phyloP scores from a whole-genome alignment of 2,329 filamentous ascomycete species.

The Fusarium succisae region DNA sequence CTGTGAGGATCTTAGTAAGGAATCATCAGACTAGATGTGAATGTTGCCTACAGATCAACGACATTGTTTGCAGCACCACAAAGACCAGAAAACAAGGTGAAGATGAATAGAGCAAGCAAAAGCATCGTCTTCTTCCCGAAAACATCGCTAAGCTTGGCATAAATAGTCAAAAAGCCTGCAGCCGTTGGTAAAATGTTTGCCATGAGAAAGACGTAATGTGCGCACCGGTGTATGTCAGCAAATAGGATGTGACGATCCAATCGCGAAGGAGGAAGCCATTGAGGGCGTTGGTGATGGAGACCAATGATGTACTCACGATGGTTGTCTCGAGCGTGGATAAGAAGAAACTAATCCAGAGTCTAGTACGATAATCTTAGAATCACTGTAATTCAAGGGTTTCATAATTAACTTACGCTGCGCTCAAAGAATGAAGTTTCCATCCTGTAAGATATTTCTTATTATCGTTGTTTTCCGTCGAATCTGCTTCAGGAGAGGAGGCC shows the following conservation, averaged over 20 bases:
- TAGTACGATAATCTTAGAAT: background rate
- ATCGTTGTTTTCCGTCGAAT: background rate
- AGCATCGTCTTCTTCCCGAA: slow-evolving; percentile 12
- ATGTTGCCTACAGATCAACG: background rate
- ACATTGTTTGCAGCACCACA: slow-evolving; percentile 1
- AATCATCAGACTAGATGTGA: fast-evolving
- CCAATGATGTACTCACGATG: slow-evolving; percentile 5
- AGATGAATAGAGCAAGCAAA: background rate
- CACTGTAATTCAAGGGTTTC: fast-evolving
- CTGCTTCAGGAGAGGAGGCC: background rate
- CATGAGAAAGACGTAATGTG: fast-evolving
- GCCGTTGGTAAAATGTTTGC: fast-evolving
- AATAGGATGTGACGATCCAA: slow-evolving; percentile 11
- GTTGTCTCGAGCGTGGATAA: slow-evolving; percentile 5
- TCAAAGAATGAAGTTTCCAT: background rate
- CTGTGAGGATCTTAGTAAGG: background rate
- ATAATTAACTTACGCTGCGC: background rate
- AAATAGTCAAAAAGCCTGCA: background rate
- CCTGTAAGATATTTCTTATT: background rate
- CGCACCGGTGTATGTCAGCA: background rate
- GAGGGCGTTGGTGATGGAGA: slow-evolving; percentile 1
- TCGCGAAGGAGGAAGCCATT: slow-evolving; percentile 10
- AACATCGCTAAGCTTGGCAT: slow-evolving; percentile 1
- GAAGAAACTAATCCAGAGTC: background rate
- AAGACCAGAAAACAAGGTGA: slow-evolving; percentile 3